Base-by-base conservation (phyloP, 352 stramenopile genomes). In the Pythium insidiosum region DNA sequence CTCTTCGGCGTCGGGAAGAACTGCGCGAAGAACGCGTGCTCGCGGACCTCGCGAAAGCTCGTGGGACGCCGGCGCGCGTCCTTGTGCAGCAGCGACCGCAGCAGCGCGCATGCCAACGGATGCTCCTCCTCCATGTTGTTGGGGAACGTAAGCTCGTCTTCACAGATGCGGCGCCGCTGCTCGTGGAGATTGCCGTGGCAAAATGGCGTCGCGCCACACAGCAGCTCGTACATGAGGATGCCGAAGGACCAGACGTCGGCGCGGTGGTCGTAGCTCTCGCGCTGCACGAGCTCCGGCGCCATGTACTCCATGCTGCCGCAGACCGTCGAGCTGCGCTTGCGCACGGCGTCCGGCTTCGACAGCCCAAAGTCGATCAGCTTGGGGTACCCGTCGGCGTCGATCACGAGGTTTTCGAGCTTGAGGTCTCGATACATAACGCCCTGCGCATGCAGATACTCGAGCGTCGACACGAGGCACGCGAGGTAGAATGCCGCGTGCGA, bases 401-500 rank as follows among this genome's bases (percentile, higher is more conserved):
- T 54, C 48, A 95, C 68, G 20, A 95, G 56, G 56, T 95, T 94
- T 49, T 95, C 84, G 21, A 90, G 66, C 61, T 95, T 95, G 15
- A 95, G 57, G 38, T 95, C 84, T 9, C 84, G 73, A 61, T 93
- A 95, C 33, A 88, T 56, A 34, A 90, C 52, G 22, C 69, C 55
- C 48, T 50, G 43, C 13, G 43, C 47, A 48, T 90, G 78, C 36
- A 92, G 29, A 58, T 80, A 84, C 34, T 96, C 73, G 24, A 99
- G 86, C 10, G 94, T 94, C 5, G 89, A 64, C 18, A 93, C 72
- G 23, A 98, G 85, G 61, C 97, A 95, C 1, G 93, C 93, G 1
- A 88, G 73, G 63, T 98, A 99, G 65, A 99, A 99, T 10, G 71
- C 72, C 2, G 80, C 85, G 47, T 88, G 71, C 13, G 60, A 50